phyloP scores from a whole-genome alignment of 371 early-diverging fungal genomes.

The Caulochytrium protostelioides region DNA sequence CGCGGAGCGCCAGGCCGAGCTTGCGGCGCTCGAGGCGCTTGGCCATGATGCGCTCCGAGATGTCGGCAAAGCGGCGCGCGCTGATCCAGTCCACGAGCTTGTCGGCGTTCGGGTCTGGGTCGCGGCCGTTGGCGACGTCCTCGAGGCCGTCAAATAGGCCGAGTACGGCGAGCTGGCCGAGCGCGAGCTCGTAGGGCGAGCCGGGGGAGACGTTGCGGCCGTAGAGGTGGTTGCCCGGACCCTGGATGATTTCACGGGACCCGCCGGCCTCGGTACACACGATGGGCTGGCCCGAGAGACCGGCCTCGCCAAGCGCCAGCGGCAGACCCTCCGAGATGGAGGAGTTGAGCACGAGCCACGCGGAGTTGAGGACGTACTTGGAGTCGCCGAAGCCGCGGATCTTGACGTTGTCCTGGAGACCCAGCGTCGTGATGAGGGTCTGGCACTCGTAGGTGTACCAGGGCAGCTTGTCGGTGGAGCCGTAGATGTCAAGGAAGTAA shows the following conservation, averaged over 20 bases:
- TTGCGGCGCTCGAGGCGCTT: too few species aligned
- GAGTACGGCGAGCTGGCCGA: constrained; percentile 2
- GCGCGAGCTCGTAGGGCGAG: constrained; percentile 3
- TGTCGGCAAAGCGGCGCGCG: too few species aligned
- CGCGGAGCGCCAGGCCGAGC: too few species aligned
- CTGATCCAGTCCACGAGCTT: background rate
- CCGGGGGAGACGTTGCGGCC: constrained; percentile 3
- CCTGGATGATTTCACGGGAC: constrained; percentile 3
- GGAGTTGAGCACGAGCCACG: constrained; percentile 5
- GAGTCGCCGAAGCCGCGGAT: constrained; percentile 2
- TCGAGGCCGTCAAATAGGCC: constrained; percentile 5
- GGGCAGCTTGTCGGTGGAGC: background rate
- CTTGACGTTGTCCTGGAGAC: constrained; percentile 2
- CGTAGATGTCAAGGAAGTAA: constrained; percentile 4
- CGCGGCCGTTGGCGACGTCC: background rate
- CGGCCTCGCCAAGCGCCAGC: constrained; percentile 6
- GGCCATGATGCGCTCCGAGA: too few species aligned
- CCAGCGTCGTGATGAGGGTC: background rate
- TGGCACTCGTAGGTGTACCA: constrained; percentile 2
- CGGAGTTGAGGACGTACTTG: constrained; percentile 1
- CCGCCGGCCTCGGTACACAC: constrained; percentile 7
- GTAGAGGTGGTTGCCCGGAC: background rate
- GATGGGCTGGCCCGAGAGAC: constrained; percentile 5
- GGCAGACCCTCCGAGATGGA: constrained; percentile 7
- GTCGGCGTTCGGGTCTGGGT: background rate